phyloP scores from a whole-genome alignment of 2,329 filamentous ascomycete species.

The Bipolaris zeicola region DNA sequence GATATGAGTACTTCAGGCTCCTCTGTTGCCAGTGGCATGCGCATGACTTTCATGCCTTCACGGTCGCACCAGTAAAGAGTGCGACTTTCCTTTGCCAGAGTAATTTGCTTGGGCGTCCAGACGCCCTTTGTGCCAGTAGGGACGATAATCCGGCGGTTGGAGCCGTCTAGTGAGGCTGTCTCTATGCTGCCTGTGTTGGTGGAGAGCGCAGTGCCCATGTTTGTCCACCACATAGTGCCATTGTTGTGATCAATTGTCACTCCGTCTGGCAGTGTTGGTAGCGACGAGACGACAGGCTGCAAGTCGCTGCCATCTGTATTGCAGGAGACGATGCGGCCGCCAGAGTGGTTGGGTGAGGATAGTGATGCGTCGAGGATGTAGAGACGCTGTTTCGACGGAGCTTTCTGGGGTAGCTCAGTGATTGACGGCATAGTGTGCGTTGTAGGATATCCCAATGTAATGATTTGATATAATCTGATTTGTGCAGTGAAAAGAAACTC shows the following conservation, averaged over 20 bases:
- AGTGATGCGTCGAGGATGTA: not conserved
- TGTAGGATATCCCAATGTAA: not conserved
- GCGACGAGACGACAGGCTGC: not conserved
- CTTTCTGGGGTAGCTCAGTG: not conserved
- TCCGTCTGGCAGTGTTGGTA: not conserved
- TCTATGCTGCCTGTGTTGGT: not conserved
- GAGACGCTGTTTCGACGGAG: not conserved
- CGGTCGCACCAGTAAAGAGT: constrained; percentile 1
- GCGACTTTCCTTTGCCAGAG: not conserved
- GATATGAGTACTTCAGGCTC: not conserved
- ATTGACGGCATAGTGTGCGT: not conserved
- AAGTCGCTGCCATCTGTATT: not conserved
- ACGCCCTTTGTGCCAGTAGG: not conserved
- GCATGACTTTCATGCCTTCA: constrained; percentile 2
- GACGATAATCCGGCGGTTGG: not conserved
- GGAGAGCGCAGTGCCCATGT: not conserved
- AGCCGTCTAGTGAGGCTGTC: not conserved
- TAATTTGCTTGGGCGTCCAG: constrained; percentile 1
- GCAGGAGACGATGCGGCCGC: not conserved
- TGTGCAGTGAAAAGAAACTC: too few species aligned
- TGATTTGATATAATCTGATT: not conserved
- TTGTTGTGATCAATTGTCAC: not conserved
- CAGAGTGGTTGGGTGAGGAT: not conserved
- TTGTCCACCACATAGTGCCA: not conserved
- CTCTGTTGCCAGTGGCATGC: not conserved